Conservation (phyloP, 1,284 basidiomycete genomes). For the Fistulina hepatica region DNA sequence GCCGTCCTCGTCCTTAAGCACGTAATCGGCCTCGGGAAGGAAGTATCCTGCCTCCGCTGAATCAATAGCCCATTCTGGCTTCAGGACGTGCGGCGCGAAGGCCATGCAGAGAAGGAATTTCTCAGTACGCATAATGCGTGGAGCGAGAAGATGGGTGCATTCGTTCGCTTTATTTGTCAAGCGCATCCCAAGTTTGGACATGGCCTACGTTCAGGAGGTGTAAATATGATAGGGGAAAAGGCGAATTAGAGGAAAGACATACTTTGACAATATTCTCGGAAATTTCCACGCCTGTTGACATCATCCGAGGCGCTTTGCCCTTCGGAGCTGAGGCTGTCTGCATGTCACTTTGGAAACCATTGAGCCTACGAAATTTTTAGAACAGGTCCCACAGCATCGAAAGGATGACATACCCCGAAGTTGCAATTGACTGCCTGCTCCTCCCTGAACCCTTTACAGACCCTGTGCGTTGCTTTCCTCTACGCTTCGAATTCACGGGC, state of each 20-base stretch:
- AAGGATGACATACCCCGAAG: no score
- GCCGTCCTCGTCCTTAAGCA: constrained; percentile 44
- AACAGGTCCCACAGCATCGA: no score
- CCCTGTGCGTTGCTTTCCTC: not conserved
- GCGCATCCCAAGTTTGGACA: constrained; percentile 53
- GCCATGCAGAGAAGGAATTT: constrained; percentile 73
- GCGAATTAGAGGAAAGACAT: constrained; percentile 11
- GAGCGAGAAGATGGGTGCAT: constrained; percentile 68
- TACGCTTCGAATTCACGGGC: not conserved
- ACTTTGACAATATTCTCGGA: constrained; percentile 47
- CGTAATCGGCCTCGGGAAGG: constrained; percentile 41
- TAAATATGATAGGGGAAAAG: constrained; percentile 4
- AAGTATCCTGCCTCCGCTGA: constrained; percentile 28
- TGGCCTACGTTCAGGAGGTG: constrained; percentile 28
- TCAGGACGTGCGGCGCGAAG: constrained; percentile 47
- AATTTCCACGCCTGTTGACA: constrained; percentile 52
- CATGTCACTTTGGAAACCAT: no score
- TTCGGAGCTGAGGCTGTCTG: no score
- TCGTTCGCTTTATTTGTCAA: constrained; percentile 48
- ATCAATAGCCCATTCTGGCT: constrained; percentile 53
- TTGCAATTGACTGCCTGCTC: no score
- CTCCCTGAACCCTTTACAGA: not conserved
- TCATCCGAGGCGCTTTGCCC: no score
- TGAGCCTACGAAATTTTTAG: no score
- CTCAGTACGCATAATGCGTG: constrained; percentile 63